Base-by-base conservation (phyloP, 2,329 filamentous ascomycete genomes). In the Xylariaceae sp. region DNA sequence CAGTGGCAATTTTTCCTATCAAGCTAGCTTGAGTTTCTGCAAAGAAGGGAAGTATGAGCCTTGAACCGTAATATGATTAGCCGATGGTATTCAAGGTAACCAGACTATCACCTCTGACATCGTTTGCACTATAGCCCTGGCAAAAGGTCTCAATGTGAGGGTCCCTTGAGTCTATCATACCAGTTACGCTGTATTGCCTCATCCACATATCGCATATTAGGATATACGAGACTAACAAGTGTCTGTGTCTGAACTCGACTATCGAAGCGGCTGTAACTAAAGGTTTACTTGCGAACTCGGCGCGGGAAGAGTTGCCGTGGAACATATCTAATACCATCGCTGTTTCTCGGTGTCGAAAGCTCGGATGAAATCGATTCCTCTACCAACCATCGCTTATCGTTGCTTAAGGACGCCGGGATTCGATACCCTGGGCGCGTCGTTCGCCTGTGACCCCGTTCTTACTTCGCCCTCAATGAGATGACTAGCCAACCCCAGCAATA, bases 121-220 rank as follows among this genome's bases (percentile, higher is more conserved):
- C 7, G n/a, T 23, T 39, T 9, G 49, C 39, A 28, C 21, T 12
- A 44, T 14, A 16, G 23, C n/a, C n/a, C n/a, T n/a, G n/a, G n/a
- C n/a, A n/a, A n/a, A n/a, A 21, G 19, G 29, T 52, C 40, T 33
- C 11, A n/a, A 36, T 33, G 26, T 29, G 17, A 44, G 41, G 29
- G 29, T 19, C 21, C 43, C 23, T 33, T n/a, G 28, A 41, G 26
- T 16, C 2, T 26, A 47, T 24, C 41, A 17, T 16, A 11, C n/a
- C 28, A 37, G 31, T 47, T 43, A 57, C 16, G 54, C 36, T n/a
- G 54, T 53, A 24, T 19, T 7, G 53, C 47, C 54, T n/a, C 39
- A 44, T 39, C 16, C 16, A 24, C 48, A 33, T 48, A 36, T 26
- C 21, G 40, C n/a, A n/a, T n/a, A n/a, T n/a, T n/a, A n/a, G 8